Percentiles rank a stretch among this genome's conserved stretches.
Conservation (phyloP, 768 basidiomycete genomes). For the Nevesoporus exiguus region DNA sequence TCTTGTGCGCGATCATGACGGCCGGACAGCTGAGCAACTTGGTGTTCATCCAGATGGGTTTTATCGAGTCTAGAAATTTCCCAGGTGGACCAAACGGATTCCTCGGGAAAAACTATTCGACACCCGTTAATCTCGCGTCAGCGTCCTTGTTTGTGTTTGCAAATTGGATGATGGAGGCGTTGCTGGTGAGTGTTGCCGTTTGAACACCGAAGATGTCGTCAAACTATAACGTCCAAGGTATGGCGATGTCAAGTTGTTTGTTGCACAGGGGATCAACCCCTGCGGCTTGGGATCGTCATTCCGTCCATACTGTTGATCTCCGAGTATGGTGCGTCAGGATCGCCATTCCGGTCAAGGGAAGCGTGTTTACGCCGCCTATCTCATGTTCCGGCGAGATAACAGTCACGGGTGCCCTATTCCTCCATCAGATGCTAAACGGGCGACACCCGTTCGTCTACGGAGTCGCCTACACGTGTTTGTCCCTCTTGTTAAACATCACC, state of each 20-base stretch:
- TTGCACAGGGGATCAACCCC: constrained; percentile 3
- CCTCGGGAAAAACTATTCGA: neutral
- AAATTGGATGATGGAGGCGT: constrained; percentile 22
- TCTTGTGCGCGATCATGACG: constrained; percentile 16
- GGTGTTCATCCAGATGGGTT: constrained; percentile 16
- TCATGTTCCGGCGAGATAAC: neutral
- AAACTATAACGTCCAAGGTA: constrained; percentile 12
- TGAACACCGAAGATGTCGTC: neutral
- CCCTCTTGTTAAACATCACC: constrained; percentile 12
- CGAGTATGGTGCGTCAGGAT: constrained; percentile 17
- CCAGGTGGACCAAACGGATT: constrained; percentile 16
- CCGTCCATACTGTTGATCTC: constrained; percentile 3
- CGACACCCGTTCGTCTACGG: neutral
- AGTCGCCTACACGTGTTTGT: constrained; percentile 9
- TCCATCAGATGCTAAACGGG: neutral
- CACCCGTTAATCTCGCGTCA: constrained; percentile 4
- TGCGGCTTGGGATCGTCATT: constrained; percentile 10
- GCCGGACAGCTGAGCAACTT: constrained; percentile 11
- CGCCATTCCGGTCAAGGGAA: neutral
- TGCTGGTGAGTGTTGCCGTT: constrained; percentile 15
- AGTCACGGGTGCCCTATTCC: constrained; percentile 8
- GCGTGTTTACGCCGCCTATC: neutral
- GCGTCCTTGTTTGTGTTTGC: constrained; percentile 13
- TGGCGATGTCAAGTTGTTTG: constrained; percentile 23
- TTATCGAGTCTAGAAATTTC: constrained; percentile 8